These are phyloP conservation scores for Dryas drummondii DNA, from an alignment of 306 rosid species.

Conservation along the genomic window DNA sequence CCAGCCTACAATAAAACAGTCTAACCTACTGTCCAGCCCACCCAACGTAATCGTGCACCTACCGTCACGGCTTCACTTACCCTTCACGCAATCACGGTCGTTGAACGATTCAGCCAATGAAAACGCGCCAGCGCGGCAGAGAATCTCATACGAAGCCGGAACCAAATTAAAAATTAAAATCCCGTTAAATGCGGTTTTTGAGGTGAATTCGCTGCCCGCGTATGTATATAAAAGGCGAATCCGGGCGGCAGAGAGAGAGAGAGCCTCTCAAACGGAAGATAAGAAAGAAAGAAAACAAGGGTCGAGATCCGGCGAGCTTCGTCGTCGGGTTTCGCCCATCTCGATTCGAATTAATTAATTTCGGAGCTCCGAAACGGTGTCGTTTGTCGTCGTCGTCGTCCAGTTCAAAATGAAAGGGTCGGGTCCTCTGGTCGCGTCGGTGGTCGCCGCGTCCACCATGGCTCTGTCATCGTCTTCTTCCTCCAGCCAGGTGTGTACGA, in stretches of 20 bases:
- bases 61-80: background rate
- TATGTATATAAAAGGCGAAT: background rate
- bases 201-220: background rate
- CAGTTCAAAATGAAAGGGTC: slow-evolving; percentile 41
- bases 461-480: slow-evolving; percentile 40
- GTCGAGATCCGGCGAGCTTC: slow-evolving; percentile 42
- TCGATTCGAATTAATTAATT: background rate
- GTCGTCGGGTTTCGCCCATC: slow-evolving; percentile 46
- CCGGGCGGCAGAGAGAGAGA: background rate
- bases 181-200: slow-evolving; percentile 25
- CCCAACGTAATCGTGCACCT: slow-evolving; percentile 1
- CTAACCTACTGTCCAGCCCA: slow-evolving; percentile 11
- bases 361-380: background rate
- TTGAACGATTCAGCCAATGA: too few species aligned
- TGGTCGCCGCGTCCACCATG: slow-evolving; percentile 50
- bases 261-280: background rate
- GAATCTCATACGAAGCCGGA: slow-evolving; percentile 25
- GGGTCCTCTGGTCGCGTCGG: slow-evolving; percentile 48
- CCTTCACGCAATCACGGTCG: background rate
- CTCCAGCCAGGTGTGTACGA: slow-evolving; percentile 22
- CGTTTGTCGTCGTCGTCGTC: background rate
- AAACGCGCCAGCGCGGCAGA: background rate
- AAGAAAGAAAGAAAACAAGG: background rate
- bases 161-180: slow-evolving; percentile 23
- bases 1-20: background rate